Evolutionary conservation across 495 filamentous ascomycete species (phyloP), one percentile per base, ranked within the genome.

Genomic region (Hyaloscypha variabilis): DNA sequence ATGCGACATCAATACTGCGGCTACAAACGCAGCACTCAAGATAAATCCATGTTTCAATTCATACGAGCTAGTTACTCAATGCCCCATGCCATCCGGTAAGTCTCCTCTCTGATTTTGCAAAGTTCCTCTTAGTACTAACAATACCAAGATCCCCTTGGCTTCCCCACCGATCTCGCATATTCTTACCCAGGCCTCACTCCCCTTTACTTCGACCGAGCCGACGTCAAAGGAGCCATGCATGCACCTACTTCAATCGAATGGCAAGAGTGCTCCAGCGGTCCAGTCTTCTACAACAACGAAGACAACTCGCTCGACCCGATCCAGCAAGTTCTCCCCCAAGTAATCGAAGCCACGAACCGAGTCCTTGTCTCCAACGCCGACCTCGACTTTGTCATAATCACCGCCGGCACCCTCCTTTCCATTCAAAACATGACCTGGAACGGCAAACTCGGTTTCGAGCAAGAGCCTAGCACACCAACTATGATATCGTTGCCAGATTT

Each of bases 401-500:
- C 82, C 53, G 85, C 88, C 67, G 88, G 85, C 21, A 87, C 86
- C 0, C 75, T 89, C 3, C 72, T 90, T 31, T 75, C 82, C 46
- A 87, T 90, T 67, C 87, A 90, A 73, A 89, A 89, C 73, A 87
- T 89, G 84, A 90, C 87, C 5, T 90, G 86, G 84, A 83, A 86
- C 65, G 86, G 87, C 25, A 71, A 78, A 26, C 80, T 88, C n/a
- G 88, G 87, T 0, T 90, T 90, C 77, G 75, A 83, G 62, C 30
- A 67, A 19, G 64, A 73, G 39, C 83, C 82, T 74, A 71, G 3
- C 72, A 77, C 6, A 21, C 67, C 67, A 0, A 66, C 66, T 21
- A 50, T 66, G 8, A 70, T 70, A 23, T 67, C 80, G 80, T 64
- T 70, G 77, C 64, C 72, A 77, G 13, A 68, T 74, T 68, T 80